Base-by-base conservation (phyloP, 805 yeast genomes). In the Starmerella stellata region DNA sequence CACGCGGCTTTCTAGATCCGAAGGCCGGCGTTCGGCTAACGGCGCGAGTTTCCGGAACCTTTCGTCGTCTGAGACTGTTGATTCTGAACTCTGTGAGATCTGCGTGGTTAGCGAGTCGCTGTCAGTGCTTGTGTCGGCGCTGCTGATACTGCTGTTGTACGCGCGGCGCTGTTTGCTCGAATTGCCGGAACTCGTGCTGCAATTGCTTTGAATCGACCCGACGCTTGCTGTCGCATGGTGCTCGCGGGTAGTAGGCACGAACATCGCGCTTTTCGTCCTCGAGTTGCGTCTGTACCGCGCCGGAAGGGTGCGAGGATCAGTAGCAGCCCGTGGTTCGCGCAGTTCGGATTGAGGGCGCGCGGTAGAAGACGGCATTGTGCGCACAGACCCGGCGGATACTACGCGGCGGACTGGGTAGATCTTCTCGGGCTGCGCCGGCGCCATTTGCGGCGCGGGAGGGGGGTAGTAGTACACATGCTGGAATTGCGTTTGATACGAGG, bases 21-120 rank as follows among this genome's bases (percentile, higher is more conserved):
- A n/a, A n/a, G n/a, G n/a, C 7, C 11, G 25, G 25, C 25, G 25
- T 11, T 29, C 32, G 9, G 32, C 32, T 5, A 29, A 13, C 14
- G 32, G 16, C 19, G 32, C 19, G 14, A 29, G 32, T 29, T 29
- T 29, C 11, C 19, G 32, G 16, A 7, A 7, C 7, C 25, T 7
- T 23, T 23, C 25, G 18, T 19, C 35, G 25, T 32, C 23, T 8
- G 35, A 32, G 8, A 9, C 15, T 8, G 35, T 7, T 7, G 35
- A 19, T 15, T 19, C 38, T 2, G 45, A 43, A 31, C 45, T 43
- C 21, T 37, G 13, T 3, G 47, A 44, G 4, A 43, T 44, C 36
- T 42, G 45, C 8, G 47, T 44, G 9, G 24, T 32, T 18, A 44
- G 27, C 2, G 47, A 44, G 29, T 45, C 48, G 8, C 40, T 24